Conservation (phyloP, 768 basidiomycete species). For the Suillus hirtellus region DNA sequence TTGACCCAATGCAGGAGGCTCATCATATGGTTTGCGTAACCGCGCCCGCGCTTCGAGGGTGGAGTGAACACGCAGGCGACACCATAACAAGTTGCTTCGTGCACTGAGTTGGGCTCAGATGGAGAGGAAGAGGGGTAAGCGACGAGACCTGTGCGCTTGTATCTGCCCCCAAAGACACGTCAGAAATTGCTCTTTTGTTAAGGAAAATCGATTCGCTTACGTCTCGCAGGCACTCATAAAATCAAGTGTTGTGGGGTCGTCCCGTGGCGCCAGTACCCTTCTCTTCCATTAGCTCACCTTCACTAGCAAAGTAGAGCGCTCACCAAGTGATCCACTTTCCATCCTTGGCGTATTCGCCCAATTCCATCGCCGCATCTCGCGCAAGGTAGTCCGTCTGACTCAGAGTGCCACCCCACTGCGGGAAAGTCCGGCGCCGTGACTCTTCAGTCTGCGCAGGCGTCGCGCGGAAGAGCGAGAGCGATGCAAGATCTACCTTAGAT, state of each 20-base stretch:
- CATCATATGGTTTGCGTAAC: conserved; percentile 70
- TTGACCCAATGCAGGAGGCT: conserved; percentile 59
- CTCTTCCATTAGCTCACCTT: neutral
- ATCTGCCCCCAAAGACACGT: conserved; percentile 29
- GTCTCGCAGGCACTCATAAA: conserved; percentile 66
- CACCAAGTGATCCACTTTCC: conserved; percentile 55
- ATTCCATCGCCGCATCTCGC: conserved; percentile 40
- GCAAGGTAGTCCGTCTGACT: conserved; percentile 48
- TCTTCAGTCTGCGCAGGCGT: conserved; percentile 45
- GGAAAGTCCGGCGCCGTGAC: conserved; percentile 39
- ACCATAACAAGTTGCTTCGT: conserved; percentile 47
- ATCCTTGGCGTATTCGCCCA: conserved; percentile 42
- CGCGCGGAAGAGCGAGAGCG: conserved; percentile 47
- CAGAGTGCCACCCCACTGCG: conserved; percentile 46
- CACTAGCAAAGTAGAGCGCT: neutral
- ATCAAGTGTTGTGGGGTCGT: conserved; percentile 44
- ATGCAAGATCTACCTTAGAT: conserved; percentile 17
- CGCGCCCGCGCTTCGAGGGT: conserved; percentile 45
- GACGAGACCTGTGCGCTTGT: conserved; percentile 33
- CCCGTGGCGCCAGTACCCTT: conserved; percentile 61
- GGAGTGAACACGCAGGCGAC: conserved; percentile 62
- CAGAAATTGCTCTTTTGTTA: conserved; percentile 2
- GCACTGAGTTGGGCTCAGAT: conserved; percentile 10
- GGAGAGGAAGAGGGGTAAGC: conserved; percentile 27
- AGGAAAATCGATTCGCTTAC: conserved; percentile 36